These are phyloP conservation scores for Fusarium sp. DNA, from an alignment of 2,329 filamentous ascomycete species.

Conservation along the genomic window DNA sequence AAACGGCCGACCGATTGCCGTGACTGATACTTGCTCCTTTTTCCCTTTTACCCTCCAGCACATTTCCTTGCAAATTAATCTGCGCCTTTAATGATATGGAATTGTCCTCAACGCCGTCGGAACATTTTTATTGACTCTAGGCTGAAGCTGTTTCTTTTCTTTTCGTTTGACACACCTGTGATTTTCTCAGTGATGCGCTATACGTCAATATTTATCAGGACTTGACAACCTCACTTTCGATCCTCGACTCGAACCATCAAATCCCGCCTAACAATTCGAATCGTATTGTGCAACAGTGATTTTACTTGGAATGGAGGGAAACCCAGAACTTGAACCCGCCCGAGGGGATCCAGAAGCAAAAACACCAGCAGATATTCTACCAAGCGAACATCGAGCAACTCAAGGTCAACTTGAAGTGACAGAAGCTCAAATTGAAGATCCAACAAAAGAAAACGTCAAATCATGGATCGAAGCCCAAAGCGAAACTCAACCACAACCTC, in stretches of 20 bases:
- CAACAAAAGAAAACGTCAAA: slow-evolving; percentile 23
- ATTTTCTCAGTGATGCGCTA: slow-evolving; percentile 20
- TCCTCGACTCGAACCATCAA: slow-evolving; percentile 5
- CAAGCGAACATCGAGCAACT: slow-evolving; percentile 6
- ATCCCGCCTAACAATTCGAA: background rate
- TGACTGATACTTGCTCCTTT: slow-evolving; percentile 6
- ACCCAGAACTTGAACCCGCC: slow-evolving; percentile 29
- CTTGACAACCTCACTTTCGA: slow-evolving; percentile 6
- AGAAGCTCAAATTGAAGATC: slow-evolving; percentile 5
- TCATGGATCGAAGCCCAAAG: slow-evolving; percentile 33
- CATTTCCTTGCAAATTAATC: slow-evolving; percentile 4
- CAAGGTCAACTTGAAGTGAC: slow-evolving; percentile 7
- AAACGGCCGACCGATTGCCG: slow-evolving; percentile 22
- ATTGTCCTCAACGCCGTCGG: background rate
- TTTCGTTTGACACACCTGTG: background rate
- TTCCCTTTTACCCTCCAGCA: slow-evolving; percentile 6
- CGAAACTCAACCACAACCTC: slow-evolving; percentile 23
- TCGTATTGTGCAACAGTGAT: slow-evolving; percentile 14
- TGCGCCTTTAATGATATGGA: slow-evolving; percentile 24
- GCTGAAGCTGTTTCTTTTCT: background rate
- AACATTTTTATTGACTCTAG: background rate
- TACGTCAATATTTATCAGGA: slow-evolving; percentile 1
- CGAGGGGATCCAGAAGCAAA: slow-evolving; percentile 13
- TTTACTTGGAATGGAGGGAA: slow-evolving; percentile 42
- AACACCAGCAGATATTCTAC: slow-evolving; percentile 6